Evolutionary conservation across 164 flowering plant species (phyloP).

Genomic region (Kingdonia uniflora): DNA sequence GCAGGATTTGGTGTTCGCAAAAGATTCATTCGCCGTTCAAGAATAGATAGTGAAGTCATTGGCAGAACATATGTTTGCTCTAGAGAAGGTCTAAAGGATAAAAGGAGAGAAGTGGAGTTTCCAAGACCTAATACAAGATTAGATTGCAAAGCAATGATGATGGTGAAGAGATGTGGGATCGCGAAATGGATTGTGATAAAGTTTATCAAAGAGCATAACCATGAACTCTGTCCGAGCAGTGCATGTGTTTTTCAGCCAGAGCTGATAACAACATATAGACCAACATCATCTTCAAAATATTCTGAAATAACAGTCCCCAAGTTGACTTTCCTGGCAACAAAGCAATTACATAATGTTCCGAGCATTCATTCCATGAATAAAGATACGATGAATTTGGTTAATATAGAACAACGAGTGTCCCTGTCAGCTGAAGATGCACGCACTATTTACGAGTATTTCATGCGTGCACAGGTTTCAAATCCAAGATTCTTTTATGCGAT

Average conservation of each 20-base stretch:
- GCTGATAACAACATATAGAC: background rate
- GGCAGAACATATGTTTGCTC: conserved; percentile 48
- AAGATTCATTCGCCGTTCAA: conserved; percentile 42
- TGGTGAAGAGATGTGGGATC: conserved; percentile 35
- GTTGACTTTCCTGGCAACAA: conserved; percentile 20
- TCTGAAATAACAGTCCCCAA: conserved; percentile 22
- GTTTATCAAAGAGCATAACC: conserved; percentile 50
- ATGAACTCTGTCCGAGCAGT: conserved; percentile 31
- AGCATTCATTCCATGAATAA: conserved; percentile 24
- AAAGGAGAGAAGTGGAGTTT: too few relatives aligned
- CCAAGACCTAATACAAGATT: conserved; percentile 32
- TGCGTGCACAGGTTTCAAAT: conserved; percentile 38
- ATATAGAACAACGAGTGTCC: conserved; percentile 27
- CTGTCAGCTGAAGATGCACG: conserved; percentile 51
- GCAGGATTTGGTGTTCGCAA: conserved; percentile 44
- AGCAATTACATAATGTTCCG: conserved; percentile 19
- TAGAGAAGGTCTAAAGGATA: conserved; percentile 41
- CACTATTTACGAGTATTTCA: conserved; percentile 34
- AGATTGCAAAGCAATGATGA: conserved; percentile 56
- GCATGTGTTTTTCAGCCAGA: background rate
- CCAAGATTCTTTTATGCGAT: conserved; percentile 45
- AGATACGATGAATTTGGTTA: conserved; percentile 24
- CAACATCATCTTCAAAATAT: too few relatives aligned
- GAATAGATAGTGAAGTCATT: conserved; percentile 38
- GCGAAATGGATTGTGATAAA: conserved; percentile 43